Conservation (phyloP, 805 yeast genomes). For the Saccharomycopsis fermentans region DNA sequence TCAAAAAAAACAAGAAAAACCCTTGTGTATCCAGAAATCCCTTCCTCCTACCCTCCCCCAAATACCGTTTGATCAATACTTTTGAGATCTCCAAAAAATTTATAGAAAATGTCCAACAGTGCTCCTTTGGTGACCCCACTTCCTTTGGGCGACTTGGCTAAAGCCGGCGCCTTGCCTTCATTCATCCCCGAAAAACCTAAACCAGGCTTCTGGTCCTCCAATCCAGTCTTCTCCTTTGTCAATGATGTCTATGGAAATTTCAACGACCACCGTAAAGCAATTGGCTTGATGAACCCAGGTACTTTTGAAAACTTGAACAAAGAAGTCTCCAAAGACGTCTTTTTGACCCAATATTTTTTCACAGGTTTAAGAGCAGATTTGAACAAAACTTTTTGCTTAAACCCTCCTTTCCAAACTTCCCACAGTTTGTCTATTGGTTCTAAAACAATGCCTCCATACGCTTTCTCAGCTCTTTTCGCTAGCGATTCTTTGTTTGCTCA, state of each 20-base stretch:
- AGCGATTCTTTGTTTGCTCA: constrained; percentile 78
- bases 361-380: constrained; percentile 95
- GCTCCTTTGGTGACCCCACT: constrained; percentile 27
- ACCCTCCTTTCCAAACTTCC: constrained; percentile 94
- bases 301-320: constrained; percentile 86
- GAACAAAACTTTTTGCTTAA: constrained; percentile 80
- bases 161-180: constrained; percentile 51
- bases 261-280: constrained; percentile 66
- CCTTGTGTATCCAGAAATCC: no score
- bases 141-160: constrained; percentile 51
- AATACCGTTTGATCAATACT: no score
- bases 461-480: constrained; percentile 83
- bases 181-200: constrained; percentile 43
- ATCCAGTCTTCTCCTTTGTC: constrained; percentile 72
- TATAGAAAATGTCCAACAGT: background rate
- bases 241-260: constrained; percentile 66
- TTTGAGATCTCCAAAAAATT: no score
- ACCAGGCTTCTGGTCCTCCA: constrained; percentile 60
- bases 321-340: constrained; percentile 91
- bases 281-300: constrained; percentile 86
- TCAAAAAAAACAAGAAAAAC: no score
- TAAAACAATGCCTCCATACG: constrained; percentile 77
- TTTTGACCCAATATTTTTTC: constrained; percentile 80
- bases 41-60: no score
- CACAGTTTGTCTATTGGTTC: constrained; percentile 89